Conservation (phyloP, 2,329 filamentous ascomycete species). For the Fusarium concolor region DNA sequence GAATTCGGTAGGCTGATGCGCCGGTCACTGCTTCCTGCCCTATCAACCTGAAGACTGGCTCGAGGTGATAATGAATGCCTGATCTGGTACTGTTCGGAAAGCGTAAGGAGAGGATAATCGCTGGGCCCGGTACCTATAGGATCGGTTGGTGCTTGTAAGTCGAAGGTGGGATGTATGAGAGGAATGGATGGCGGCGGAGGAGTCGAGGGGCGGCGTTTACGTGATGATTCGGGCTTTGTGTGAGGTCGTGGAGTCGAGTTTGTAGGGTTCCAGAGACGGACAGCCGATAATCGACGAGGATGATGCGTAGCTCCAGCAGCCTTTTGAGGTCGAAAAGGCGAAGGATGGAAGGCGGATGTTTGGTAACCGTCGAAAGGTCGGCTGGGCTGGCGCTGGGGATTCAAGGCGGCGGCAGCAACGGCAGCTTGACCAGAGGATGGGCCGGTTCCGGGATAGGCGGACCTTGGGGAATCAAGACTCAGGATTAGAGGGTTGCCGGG, state of each 20-base stretch:
- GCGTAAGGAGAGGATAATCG: conserved; percentile 64
- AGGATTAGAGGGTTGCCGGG: conserved; percentile 46
- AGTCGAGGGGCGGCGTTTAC: conserved; percentile 63
- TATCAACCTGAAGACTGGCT: conserved; percentile 64
- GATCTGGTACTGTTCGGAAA: conserved; percentile 62
- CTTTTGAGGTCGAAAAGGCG: conserved; percentile 59
- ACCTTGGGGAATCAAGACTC: conserved; percentile 48
- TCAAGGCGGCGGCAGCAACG: conserved; percentile 38
- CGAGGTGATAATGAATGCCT: conserved; percentile 58
- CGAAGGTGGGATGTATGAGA: conserved; percentile 59
- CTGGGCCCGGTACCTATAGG: conserved; percentile 55
- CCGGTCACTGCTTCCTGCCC: conserved; percentile 57
- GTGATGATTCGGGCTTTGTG: conserved; percentile 32
- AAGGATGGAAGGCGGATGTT: conserved; percentile 33
- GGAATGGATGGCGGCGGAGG: conserved; percentile 65
- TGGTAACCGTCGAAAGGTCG: conserved; percentile 31
- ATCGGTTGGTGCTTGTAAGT: conserved; percentile 52
- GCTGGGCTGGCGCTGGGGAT: conserved; percentile 21
- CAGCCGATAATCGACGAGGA: conserved; percentile 57
- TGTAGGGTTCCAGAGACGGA: conserved; percentile 70
- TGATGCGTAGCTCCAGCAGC: conserved; percentile 46
- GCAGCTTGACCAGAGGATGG: conserved; percentile 33
- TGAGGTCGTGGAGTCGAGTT: conserved; percentile 66
- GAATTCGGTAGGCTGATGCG: conserved; percentile 66
- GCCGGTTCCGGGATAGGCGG: conserved; percentile 46